Base-by-base conservation (phyloP, 1,139 yeast species). In the Hemisphaericaspora lyxosophila region DNA sequence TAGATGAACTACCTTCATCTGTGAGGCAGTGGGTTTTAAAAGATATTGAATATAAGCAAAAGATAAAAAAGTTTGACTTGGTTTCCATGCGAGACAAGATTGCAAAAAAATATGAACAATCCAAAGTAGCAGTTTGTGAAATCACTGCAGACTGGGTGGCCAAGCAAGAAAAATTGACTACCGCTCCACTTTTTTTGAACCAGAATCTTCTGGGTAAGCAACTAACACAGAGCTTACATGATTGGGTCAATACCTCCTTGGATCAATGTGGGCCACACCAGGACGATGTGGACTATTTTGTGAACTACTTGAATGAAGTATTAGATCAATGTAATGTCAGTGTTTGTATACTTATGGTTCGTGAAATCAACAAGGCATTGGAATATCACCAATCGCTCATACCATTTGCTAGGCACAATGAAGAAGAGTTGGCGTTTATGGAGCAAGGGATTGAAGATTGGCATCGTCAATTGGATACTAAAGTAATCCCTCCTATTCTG, bases 201-300 rank as follows among this genome's bases (percentile, higher is more conserved):
- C 60, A 62, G 5, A 39, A 45, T 5, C 42, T 53, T 1, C 50
- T 65, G 2, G 20, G 27, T 9, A 25, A 30, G 9, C 70, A 70
- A 4, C 57, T 81, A 28, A 59, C 63, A 25, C 26, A 40, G 1
- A 52, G 69, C 39, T 38, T 82, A 4, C 51, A 56, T 3, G 55
- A 60, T 1, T 83, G 90, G 90, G 62, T 82, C 0, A 44, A 44
- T 4, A 57, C 60, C 33, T 68, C 82, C 0, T 40, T 70, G 4
- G 46, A 56, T n/a, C 64, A 60, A 22, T 62, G 61, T 22, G 85
- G 85, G 0, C 89, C 90, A 0, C 82, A 80, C 49, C 51, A 49
- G 3, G 82, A 74, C 25, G 92, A 84, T 50, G 59, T 80, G 3
- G 47, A 48, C 1, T 49, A 69, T 9, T 75, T 79, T 41, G 53